These are phyloP conservation scores for Wickerhamomyces mucosus DNA, from an alignment of 805 yeast genomes.

Conservation along the genomic window DNA sequence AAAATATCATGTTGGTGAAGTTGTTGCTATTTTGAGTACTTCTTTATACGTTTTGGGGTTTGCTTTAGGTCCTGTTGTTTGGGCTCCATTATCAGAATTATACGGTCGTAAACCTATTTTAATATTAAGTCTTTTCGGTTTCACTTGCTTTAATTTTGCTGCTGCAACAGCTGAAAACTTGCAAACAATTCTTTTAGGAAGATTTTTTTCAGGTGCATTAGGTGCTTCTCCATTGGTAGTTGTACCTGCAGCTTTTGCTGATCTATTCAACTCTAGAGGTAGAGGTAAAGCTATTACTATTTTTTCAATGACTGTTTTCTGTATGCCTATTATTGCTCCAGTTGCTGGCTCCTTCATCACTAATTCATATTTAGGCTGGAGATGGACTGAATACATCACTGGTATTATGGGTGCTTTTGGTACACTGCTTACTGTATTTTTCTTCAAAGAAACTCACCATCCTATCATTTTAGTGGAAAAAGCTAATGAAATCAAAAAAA, in stretches of 20 bases:
- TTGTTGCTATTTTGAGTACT: conserved; percentile 66
- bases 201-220: conserved; percentile 71
- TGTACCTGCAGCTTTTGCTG: conserved; percentile 82
- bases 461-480: conserved; percentile 54
- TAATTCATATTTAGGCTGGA: conserved; percentile 61
- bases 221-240: conserved; percentile 85
- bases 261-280: conserved; percentile 52
- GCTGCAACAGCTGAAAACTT: conserved; percentile 71
- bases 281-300: conserved; percentile 73
- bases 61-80: conserved; percentile 84
- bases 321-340: conserved; percentile 80
- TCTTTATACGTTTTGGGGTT: conserved; percentile 86
- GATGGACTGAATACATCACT: conserved; percentile 70
- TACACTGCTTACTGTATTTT: conserved; percentile 29
- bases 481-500: conserved; percentile 51
- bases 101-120: conserved; percentile 62
- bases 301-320: conserved; percentile 65
- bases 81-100: conserved; percentile 84
- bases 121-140: conserved; percentile 45
- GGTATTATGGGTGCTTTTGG: conserved; percentile 50
- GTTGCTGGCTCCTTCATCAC: conserved; percentile 63
- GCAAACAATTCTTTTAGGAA: conserved; percentile 66
- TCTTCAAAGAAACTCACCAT: conserved; percentile 61
- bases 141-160: conserved; percentile 56
- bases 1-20: conserved; percentile 50